Conservation (phyloP, 1,284 basidiomycete species). For the Cutaneotrichosporon cavernicola region DNA sequence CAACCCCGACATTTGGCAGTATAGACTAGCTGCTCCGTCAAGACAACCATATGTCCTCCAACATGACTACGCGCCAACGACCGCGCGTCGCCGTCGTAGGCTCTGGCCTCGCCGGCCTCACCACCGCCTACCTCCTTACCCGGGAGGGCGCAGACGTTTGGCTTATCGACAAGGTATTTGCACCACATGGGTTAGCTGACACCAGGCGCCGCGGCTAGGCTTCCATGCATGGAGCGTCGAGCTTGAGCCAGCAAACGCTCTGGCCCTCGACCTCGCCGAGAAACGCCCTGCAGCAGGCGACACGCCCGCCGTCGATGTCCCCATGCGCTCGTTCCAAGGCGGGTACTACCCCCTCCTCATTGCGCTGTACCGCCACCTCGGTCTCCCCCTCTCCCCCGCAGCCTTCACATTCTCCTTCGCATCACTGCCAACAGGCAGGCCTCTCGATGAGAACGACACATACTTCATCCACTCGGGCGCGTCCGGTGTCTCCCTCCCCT, state of each 20-base stretch:
- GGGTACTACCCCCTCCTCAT: constrained; percentile 71
- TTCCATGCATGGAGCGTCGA: constrained; percentile 45
- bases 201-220: constrained; percentile 28
- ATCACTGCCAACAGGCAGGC: constrained; percentile 37
- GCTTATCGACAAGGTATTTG: constrained; percentile 66
- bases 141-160: constrained; percentile 62
- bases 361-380: constrained; percentile 61
- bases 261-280: background rate
- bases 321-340: constrained; percentile 76
- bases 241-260: constrained; percentile 26
- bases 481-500: constrained; percentile 59
- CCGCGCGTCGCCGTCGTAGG: constrained; percentile 63
- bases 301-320: constrained; percentile 61
- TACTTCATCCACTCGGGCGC: constrained; percentile 66
- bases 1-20: background rate
- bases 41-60: too few relatives aligned
- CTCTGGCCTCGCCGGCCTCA: constrained; percentile 68
- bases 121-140: constrained; percentile 63
- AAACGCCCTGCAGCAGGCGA: background rate
- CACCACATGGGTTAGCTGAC: constrained; percentile 8
- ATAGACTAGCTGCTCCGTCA: background rate
- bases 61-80: background rate
- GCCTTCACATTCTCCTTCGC: constrained; percentile 73
- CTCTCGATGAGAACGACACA: constrained; percentile 38
- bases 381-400: constrained; percentile 54